A percentile compares a stretch with the other conserved stretches of the same genome.
phyloP scores from a whole-genome alignment of 2,329 filamentous ascomycete species.

The Periconia sp. region DNA sequence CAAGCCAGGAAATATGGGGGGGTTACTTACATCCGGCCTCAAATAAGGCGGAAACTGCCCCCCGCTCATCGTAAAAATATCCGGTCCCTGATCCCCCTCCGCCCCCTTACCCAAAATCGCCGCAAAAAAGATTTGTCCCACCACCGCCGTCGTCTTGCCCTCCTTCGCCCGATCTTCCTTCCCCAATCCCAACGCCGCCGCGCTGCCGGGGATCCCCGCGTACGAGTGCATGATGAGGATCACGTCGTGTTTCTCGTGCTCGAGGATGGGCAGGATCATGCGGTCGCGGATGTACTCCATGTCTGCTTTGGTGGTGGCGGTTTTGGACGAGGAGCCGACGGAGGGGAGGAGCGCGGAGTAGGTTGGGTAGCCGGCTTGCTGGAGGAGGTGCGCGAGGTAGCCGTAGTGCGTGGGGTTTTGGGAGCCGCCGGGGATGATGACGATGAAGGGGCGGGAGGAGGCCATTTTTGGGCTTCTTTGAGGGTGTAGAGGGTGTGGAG shows the following conservation, averaged over 20 bases:
- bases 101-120: constrained; percentile 13
- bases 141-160: constrained; percentile 19
- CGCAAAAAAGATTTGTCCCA: constrained; percentile 18
- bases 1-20: too few species aligned
- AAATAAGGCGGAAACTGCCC: constrained; percentile 19
- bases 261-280: constrained; percentile 17
- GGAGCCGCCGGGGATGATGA: constrained; percentile 38
- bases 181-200: constrained; percentile 12
- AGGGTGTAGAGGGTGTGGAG: too few species aligned
- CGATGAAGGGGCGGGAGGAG: constrained; percentile 27
- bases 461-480: constrained; percentile 7
- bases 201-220: constrained; percentile 14
- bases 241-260: constrained; percentile 19
- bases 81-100: background rate
- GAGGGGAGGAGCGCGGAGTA: constrained; percentile 24
- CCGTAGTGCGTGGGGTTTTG: constrained; percentile 32
- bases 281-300: constrained; percentile 10
- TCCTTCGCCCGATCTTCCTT: constrained; percentile 11
- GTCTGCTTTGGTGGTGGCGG: constrained; percentile 12
- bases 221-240: constrained; percentile 21
- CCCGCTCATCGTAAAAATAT: constrained; percentile 14
- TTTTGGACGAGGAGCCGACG: constrained; percentile 11
- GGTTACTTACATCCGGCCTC: constrained; percentile 15
- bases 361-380: constrained; percentile 23
- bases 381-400: constrained; percentile 24